These are phyloP conservation scores for Teunomyces stri DNA, from an alignment of 805 yeast genomes.

Conservation along the genomic window DNA sequence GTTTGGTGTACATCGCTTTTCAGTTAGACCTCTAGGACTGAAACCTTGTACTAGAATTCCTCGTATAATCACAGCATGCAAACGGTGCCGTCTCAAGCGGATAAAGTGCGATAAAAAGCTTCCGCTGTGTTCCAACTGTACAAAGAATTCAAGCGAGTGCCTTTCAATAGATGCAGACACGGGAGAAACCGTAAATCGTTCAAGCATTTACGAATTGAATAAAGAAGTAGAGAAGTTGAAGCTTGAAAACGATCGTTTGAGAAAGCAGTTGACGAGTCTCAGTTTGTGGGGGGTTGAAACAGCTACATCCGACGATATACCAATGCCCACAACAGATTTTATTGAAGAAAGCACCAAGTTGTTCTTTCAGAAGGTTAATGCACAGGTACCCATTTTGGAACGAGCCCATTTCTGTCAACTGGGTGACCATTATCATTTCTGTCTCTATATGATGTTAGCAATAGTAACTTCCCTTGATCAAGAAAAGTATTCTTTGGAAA, in stretches of 20 bases:
- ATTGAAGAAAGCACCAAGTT: neutral
- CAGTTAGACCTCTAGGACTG: neutral
- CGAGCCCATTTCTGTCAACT: neutral
- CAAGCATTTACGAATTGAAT: neutral
- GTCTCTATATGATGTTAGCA: neutral
- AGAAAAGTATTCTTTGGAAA: neutral
- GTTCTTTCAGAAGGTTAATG: neutral
- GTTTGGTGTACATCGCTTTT: neutral
- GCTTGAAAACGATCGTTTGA: neutral
- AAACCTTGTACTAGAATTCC: neutral
- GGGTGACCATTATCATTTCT: neutral
- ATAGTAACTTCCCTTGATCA: neutral
- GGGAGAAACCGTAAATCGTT: neutral
- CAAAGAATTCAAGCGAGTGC: neutral
- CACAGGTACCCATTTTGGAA: neutral
- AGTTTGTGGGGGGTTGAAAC: neutral
- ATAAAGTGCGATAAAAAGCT: neutral
- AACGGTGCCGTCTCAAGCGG: conserved; percentile 2
- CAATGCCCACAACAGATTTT: neutral
- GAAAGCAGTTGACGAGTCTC: neutral
- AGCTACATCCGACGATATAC: neutral
- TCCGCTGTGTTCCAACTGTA: neutral
- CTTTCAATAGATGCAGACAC: neutral
- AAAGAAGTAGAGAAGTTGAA: neutral
- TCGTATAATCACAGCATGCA: neutral